Evolutionary conservation across 345 rosid species (phyloP).

Genomic region (Zanthoxylum bungeanum): DNA sequence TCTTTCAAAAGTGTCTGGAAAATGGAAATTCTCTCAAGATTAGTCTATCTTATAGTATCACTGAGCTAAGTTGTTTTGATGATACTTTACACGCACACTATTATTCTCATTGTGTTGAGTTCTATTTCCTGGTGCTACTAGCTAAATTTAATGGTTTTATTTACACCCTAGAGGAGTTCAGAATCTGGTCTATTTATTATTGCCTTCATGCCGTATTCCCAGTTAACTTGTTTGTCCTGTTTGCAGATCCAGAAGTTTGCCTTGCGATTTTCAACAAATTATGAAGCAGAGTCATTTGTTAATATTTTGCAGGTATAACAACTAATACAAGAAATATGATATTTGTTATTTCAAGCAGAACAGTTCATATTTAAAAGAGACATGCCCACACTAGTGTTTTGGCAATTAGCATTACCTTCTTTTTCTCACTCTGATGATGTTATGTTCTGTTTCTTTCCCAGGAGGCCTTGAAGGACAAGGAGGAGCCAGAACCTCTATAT

Average conservation of each 20-base stretch:
- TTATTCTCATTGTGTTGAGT: background rate
- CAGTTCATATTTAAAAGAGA: background rate
- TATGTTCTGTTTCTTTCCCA: constrained; percentile 27
- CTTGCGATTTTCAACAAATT: constrained; percentile 49
- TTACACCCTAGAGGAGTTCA: background rate
- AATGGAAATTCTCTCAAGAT: background rate
- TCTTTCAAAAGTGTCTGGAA: background rate
- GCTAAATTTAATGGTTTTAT: background rate
- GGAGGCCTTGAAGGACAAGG: constrained; percentile 39
- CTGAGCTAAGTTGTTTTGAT: background rate
- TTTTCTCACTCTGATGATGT: constrained; percentile 8
- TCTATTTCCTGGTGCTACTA: background rate
- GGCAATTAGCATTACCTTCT: constrained; percentile 7
- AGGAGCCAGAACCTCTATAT: constrained; percentile 31
- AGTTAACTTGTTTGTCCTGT: constrained; percentile 8
- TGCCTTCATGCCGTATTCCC: background rate
- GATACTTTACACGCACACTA: background rate
- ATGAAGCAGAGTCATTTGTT: constrained; percentile 55
- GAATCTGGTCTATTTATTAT: constrained; percentile 4
- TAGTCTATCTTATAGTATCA: background rate
- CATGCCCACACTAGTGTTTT: background rate
- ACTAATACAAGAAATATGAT: constrained; percentile 7
- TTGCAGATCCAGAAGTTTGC: constrained; percentile 89
- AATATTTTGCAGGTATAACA: constrained; percentile 50
- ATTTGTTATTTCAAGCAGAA: background rate